Evolutionary conservation across 768 basidiomycete species (phyloP), one percentile per base, ranked within the genome.

Genomic region (Panaeolus papilionaceus): DNA sequence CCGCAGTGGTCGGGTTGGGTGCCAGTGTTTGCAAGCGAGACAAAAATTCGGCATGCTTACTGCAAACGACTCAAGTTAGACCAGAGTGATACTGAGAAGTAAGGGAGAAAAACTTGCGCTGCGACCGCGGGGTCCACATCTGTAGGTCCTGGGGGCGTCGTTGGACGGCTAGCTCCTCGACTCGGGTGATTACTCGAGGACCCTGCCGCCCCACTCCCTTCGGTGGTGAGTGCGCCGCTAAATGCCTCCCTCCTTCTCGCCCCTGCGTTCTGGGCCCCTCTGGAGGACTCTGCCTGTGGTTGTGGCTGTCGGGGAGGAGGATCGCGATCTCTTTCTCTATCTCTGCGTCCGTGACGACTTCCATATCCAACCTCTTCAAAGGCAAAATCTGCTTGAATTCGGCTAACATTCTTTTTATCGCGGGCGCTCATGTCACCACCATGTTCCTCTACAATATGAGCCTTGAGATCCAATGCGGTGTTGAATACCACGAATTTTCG

Each of bases 401-500:
- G 84, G 33, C 89, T 81, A 0, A 88, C 89, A 23, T 91, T 91
- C 66, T 84, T 88, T 71, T 85, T 88, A 71, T 92, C 92, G 16
- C 88, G 83, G 2, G 92, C 78, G 16, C 84, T 88, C 89, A 93
- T 90, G 38, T 89, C 89, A 0, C 83, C 86, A 9, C 90, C 92
- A 68, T 96, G 95, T 64, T 89, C 90, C 64, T 93, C 90, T 10
- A 98, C 90, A 80, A 92, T 90, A 76, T 99, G 98, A 0, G 91
- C 97, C 77, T 95, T 89, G 42, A 98, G 88, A 75, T 99, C 98
- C 11, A 99, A 81, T 14, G 88, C 84, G 3, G 91, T 91, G 45
- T 89, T 88, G 77, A 99, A 99, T 12, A 99, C 98, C 68, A 99
- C 93, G 70, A 99, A 99, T 79, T 98, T 98, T 72, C 88, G 91